Evolutionary conservation across 441 rosid species (phyloP), one percentile per base, ranked within the genome.

Genomic region (Pelargonium australe): DNA sequence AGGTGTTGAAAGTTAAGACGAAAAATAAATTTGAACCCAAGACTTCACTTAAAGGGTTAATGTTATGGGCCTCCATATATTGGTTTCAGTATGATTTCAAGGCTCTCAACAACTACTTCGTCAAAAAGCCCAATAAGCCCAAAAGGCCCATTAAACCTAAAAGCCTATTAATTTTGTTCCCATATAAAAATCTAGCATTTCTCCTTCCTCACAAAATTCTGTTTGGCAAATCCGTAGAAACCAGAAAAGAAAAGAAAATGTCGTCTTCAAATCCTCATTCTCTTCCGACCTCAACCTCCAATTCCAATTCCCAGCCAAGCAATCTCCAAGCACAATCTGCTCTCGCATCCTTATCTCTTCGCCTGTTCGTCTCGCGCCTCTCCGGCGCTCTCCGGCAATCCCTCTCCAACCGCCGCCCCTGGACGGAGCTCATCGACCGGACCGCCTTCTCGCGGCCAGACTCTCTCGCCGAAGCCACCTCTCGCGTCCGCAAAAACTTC

Each of bases 391-490:
- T 17, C 13, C 79, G 82, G 66, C 83, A 68, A 10, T 80, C 85
- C 40, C 77, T 80, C 13, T 69, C 79, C 20, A 73, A 70, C 53
- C 80, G 86, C 45, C 77, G 86, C 9, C 89, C 89, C 4, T 85
- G 86, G 89, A 57, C 75, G 11, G 89, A 85, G 68, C 85, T 85
- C 44, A 43, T 82, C 63, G 84, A 85, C 72, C 76, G 80, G 4
- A 53, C 85, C 66, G 82, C 87, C 23, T 82, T 85, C 73, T 71
- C 85, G 2, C 70, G 79, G 31, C 86, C 89, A 1, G 83, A 72
- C 20, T 83, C 87, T 3, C 76, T 82, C 67, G 71, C 85, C 8
- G 85, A 85, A 16, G 85, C 87, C 53, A 63, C 85, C 43, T 72
- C 82, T 0, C 74, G 87, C 19, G 41, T 79, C 9, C 83, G 82